phyloP scores from a whole-genome alignment of 805 yeast genomes.

The Wickerhamomyces rabaulensis region DNA sequence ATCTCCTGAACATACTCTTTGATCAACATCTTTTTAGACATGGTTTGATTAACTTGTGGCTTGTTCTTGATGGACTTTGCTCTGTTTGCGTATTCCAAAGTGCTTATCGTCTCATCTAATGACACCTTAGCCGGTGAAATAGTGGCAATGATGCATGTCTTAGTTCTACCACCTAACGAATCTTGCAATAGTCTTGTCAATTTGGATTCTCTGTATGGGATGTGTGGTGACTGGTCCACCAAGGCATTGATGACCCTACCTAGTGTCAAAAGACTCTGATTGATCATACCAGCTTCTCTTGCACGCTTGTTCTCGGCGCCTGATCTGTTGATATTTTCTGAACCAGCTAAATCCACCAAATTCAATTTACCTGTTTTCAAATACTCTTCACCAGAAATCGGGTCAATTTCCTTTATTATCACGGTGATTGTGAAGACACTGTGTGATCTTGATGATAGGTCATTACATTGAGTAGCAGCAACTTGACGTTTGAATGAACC shows the following conservation, averaged over 20 bases:
- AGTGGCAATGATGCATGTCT: constrained; percentile 79
- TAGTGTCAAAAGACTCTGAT: constrained; percentile 75
- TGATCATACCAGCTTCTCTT: constrained; percentile 87
- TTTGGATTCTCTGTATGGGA: constrained; percentile 84
- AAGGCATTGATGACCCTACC: constrained; percentile 81
- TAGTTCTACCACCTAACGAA: constrained; percentile 79
- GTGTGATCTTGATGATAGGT: constrained; percentile 73
- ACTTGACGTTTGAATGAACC: constrained; percentile 66
- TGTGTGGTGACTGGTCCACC: constrained; percentile 58
- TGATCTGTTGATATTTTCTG: constrained; percentile 77
- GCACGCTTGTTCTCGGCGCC: constrained; percentile 85
- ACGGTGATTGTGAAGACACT: constrained; percentile 70
- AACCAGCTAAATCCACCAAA: constrained; percentile 91
- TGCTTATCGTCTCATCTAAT: constrained; percentile 71
- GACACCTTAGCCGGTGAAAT: constrained; percentile 73
- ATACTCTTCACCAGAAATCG: constrained; percentile 43
- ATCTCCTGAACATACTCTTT: constrained; percentile 50
- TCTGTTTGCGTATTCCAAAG: constrained; percentile 77
- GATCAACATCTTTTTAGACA: constrained; percentile 54
- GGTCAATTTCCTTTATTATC: constrained; percentile 44
- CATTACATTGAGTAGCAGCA: constrained; percentile 75
- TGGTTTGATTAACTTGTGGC: constrained; percentile 54
- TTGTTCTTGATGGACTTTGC: constrained; percentile 72
- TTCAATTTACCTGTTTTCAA: constrained; percentile 63
- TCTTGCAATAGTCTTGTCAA: constrained; percentile 75